phyloP scores from a whole-genome alignment of 768 basidiomycete genomes.

The Lactarius hatsudake region DNA sequence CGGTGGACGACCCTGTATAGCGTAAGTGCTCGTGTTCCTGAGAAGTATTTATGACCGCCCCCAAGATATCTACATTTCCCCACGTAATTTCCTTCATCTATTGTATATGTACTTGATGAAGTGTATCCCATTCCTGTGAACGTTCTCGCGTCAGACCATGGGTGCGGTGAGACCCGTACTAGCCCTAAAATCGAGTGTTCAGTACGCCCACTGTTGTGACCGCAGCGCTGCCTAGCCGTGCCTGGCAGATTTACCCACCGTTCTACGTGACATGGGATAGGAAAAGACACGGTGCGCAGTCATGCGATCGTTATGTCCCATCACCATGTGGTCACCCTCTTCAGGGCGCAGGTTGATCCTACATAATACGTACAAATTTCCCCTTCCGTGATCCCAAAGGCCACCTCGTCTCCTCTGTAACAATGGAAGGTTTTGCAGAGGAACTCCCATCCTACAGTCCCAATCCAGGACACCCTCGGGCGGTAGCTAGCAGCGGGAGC shows the following conservation, averaged over 20 bases:
- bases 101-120: too few species aligned
- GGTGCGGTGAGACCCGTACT: background rate
- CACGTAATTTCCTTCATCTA: background rate
- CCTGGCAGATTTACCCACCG: background rate
- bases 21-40: background rate
- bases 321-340: background rate
- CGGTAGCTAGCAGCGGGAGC: background rate
- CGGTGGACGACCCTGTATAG: background rate
- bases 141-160: background rate
- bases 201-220: background rate
- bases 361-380: background rate
- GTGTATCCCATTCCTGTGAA: too few species aligned
- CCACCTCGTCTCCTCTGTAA: background rate
- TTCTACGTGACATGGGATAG: background rate
- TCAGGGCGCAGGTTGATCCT: background rate
- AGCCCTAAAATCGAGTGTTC: background rate
- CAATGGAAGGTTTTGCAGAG: background rate
- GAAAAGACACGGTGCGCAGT: background rate
- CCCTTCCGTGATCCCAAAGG: background rate
- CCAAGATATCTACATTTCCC: background rate
- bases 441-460: constrained; percentile 13
- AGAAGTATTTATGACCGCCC: background rate
- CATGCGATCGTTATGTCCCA: background rate
- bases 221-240: background rate
- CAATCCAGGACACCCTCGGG: background rate